Base-by-base conservation (phyloP, 2,329 filamentous ascomycete species). In the Parastagonospora nodorum region DNA sequence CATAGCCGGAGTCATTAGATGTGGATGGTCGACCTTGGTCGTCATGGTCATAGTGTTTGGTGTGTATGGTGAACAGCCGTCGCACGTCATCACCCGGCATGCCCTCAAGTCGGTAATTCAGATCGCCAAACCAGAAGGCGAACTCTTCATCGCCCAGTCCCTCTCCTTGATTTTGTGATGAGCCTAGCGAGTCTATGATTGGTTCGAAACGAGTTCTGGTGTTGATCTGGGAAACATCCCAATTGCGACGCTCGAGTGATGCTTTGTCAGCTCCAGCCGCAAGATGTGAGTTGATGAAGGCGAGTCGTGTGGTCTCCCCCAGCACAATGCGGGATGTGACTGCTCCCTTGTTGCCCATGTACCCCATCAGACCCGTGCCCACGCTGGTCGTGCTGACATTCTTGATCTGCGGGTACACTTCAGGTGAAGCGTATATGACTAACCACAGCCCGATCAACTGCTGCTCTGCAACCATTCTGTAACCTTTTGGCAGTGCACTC, bases 261-360 rank as follows among this genome's bases (percentile, higher is more conserved):
- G 83, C 78, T 55, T 88, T 85, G 62, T 96, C 91, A 7, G 86
- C 84, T 27, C 94, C 94, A 45, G 93, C 96, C 55, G 92, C 89
- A 19, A 99, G 80, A 75, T 99, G 94, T 49, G 85, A 90, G 72
- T 99, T 96, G 59, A 97, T 80, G 71, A 99, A 97, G 19, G 94
- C 88, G 48, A 99, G 77, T 28, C 88, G 84, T 0, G 94, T 97
- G 0, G 92, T 92, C 71, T 97, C 94, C 2, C 93, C 94, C 1
- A 99, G 77, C 1, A 99, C 80, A 4, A 99, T 78, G 15, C 93
- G 84, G 4, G 89, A 88, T 2, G 88, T 84, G 0, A 96, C 88
- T 4, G 90, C 93, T 1, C 94, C 94, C 72, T 99, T 99, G 73
- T 99, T 99, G 8, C 94, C 94, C 78, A 97, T 88, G 67, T 96